These are phyloP conservation scores for Cokeromyces recurvatus DNA, from an alignment of 371 early-diverging fungal species.

Conservation along the genomic window DNA sequence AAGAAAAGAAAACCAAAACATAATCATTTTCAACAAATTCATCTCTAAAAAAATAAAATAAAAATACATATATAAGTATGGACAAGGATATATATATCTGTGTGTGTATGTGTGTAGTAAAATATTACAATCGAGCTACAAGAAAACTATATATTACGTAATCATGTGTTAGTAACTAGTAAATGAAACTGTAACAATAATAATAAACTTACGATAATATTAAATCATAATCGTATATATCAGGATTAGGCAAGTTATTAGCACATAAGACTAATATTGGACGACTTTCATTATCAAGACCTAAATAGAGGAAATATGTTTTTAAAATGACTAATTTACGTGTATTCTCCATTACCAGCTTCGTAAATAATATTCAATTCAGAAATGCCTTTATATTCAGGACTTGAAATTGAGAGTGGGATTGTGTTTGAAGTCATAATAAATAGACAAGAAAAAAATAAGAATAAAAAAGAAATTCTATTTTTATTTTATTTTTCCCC, in stretches of 20 bases:
- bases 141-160: slow-evolving; percentile 21
- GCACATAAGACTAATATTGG: slow-evolving; percentile 80
- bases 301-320: slow-evolving; percentile 29
- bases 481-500: too few species aligned
- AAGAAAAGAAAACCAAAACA: slow-evolving; percentile 80
- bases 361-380: slow-evolving; percentile 45
- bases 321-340: background rate
- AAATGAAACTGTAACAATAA: background rate
- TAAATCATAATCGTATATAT: slow-evolving; percentile 71
- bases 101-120: too few species aligned
- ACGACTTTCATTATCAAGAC: slow-evolving; percentile 79
- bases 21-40: slow-evolving; percentile 85
- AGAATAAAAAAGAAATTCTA: too few species aligned
- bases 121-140: slow-evolving; percentile 39
- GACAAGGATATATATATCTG: background rate
- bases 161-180: background rate
- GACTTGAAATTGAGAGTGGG: slow-evolving; percentile 27
- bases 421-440: too few species aligned
- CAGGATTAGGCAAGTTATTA: slow-evolving; percentile 77
- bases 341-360: slow-evolving; percentile 29
- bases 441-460: too few species aligned
- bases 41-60: slow-evolving; percentile 43
- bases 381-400: slow-evolving; percentile 44
- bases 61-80: too few species aligned
- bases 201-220: slow-evolving; percentile 70